Conservation (phyloP, 768 basidiomycete species). For the Ephemerocybe angulata region DNA sequence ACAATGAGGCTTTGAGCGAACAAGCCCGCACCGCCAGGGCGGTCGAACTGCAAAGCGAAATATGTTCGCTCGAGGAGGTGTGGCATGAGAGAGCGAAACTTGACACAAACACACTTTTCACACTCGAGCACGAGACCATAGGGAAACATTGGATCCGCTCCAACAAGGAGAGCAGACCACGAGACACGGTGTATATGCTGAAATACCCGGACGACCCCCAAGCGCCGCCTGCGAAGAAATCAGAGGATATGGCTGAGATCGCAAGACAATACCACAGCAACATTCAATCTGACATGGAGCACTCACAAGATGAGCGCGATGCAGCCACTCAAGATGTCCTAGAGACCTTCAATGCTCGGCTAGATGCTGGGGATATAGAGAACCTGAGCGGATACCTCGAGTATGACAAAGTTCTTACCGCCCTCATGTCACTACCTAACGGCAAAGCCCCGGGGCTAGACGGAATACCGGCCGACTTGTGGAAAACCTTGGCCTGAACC, state of each 20-base stretch:
- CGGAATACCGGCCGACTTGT: conserved; percentile 23
- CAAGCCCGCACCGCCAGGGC: not conserved
- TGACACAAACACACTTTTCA: not conserved
- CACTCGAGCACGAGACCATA: conserved; percentile 8
- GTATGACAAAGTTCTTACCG: not conserved
- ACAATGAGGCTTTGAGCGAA: not conserved
- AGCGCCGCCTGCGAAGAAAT: conserved; percentile 14
- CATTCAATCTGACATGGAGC: not conserved
- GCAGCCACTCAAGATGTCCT: not conserved
- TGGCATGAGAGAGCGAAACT: not conserved
- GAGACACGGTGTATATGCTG: conserved; percentile 11
- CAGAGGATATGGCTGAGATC: conserved; percentile 28
- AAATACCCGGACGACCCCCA: not conserved
- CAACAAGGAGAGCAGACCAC: conserved; percentile 9
- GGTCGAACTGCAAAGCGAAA: too few species aligned
- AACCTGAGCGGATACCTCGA: not conserved
- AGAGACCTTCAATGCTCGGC: not conserved
- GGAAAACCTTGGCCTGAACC: conserved; percentile 13
- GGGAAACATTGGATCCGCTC: conserved; percentile 1
- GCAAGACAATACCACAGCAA: conserved; percentile 24
- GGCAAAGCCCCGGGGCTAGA: conserved; percentile 19
- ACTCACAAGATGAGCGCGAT: not conserved
- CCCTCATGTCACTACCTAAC: not conserved
- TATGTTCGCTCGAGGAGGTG: not conserved
- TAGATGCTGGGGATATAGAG: not conserved